Evolutionary conservation across 495 filamentous ascomycete species (phyloP).

Genomic region (Hypoxylon cercidicola): DNA sequence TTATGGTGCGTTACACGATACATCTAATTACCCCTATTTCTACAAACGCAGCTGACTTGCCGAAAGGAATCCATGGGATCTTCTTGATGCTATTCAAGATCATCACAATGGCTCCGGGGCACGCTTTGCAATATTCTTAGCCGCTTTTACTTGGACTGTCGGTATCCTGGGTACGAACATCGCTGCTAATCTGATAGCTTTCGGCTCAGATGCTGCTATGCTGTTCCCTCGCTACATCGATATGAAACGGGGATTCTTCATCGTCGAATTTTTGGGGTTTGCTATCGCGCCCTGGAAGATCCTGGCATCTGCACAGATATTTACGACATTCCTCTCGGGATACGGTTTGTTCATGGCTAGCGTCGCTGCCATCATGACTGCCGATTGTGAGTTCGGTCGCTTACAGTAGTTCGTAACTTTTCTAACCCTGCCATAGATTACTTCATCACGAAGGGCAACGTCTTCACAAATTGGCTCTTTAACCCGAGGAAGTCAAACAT

Average conservation of each 20-base stretch:
- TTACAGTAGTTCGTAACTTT: background rate
- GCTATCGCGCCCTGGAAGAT: constrained; percentile 51
- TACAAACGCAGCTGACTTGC: background rate
- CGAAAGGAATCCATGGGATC: constrained; percentile 47
- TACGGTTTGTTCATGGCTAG: constrained; percentile 53
- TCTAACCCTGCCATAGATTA: constrained; percentile 36
- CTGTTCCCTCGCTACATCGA: constrained; percentile 50
- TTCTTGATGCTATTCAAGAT: constrained; percentile 47
- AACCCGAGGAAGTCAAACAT: constrained; percentile 43
- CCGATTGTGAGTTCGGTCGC: constrained; percentile 40
- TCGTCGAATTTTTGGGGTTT: constrained; percentile 48
- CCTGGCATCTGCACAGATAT: constrained; percentile 42
- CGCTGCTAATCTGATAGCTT: constrained; percentile 51
- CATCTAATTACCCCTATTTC: background rate
- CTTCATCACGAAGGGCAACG: constrained; percentile 48
- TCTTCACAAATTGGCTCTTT: constrained; percentile 49
- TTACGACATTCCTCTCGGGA: constrained; percentile 47
- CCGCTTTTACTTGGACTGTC: constrained; percentile 44
- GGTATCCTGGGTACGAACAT: constrained; percentile 49
- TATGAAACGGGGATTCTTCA: constrained; percentile 51
- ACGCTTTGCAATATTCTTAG: constrained; percentile 47
- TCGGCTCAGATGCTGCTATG: constrained; percentile 47
- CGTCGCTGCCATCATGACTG: constrained; percentile 48
- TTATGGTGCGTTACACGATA: constrained; percentile 28
- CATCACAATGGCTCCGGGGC: constrained; percentile 38